Base-by-base conservation (phyloP, 2,329 filamentous ascomycete species). In the Sporothrix sp. region DNA sequence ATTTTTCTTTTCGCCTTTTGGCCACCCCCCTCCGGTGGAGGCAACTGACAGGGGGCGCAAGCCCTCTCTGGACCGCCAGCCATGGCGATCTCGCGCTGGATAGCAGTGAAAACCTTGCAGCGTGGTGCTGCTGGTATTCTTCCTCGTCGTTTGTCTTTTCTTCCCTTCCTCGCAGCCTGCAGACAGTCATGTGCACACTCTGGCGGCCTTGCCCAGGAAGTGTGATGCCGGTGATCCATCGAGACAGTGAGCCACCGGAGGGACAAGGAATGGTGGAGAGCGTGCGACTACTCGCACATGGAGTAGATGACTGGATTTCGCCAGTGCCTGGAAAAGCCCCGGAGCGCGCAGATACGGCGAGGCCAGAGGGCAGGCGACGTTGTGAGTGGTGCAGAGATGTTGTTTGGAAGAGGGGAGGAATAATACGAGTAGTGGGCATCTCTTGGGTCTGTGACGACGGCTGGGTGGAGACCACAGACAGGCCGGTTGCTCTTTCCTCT, bases 351-450 rank as follows among this genome's bases (percentile, higher is more conserved):
- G 23, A 48, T 27, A 48, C 9, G 13, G 13, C 11, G 25, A 23
- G 35, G 11, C 13, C n/a, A 10, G 18, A 16, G 16, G 25, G 28
- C 13, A 25, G 25, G 28, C 11, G 33, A 35, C 7, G 30, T 50
- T 23, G n/a, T n/a, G 32, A 44, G 39, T 50, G 39, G 39, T 37
- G 32, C 23, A 37, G 32, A 27, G 20, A 16, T 23, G 18, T 23
- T 35, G 30, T 30, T 18, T 46, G 18, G 35, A 30, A 63, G 63
- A 58, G 42, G 27, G 18, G 37, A 28, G 36, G 36, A 23, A 18
- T 49, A 30, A 25, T 20, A n/a, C n/a, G 23, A 25, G 21, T n/a
- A 18, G 43, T 28, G 44, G 14, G 28, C 28, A 16, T 20, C n/a
- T 45, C 27, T 44, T 38, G 42, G 11, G 10, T 21, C n/a, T n/a